Percentiles rank a stretch among this genome's conserved stretches.
Conservation (phyloP, 208 protist genomes). For the Trypanosoma platydactyli region DNA sequence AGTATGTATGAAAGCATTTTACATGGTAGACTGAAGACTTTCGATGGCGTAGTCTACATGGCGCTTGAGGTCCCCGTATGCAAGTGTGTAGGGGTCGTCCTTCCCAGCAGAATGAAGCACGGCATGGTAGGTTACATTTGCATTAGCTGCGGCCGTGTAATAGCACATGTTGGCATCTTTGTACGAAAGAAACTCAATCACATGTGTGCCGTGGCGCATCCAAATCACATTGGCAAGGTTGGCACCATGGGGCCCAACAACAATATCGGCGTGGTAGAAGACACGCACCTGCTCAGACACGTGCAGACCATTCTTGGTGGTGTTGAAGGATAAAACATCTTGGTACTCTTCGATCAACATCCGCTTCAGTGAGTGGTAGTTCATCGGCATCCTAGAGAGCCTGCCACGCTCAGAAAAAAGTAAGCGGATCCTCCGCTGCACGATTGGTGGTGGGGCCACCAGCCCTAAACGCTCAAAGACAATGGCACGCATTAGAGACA, state of each 20-base stretch:
- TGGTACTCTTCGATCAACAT: conserved; percentile 15
- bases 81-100: conserved; percentile 17
- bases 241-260: conserved; percentile 36
- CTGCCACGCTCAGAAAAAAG: conserved; percentile 29
- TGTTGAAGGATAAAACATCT: conserved; percentile 10
- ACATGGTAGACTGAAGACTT: neutral
- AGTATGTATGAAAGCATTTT: neutral
- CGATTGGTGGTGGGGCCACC: neutral
- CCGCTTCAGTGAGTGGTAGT: conserved; percentile 28
- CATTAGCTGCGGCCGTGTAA: conserved; percentile 24
- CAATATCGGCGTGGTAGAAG: conserved; percentile 30
- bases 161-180: conserved; percentile 40
- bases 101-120: conserved; percentile 27
- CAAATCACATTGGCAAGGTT: conserved; percentile 43
- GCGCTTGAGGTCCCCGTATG: conserved; percentile 19
- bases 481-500: conserved; percentile 26
- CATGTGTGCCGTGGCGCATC: conserved; percentile 26
- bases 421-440: conserved; percentile 12
- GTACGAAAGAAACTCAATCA: conserved; percentile 32
- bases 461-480: conserved; percentile 29
- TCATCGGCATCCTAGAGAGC: conserved; percentile 27
- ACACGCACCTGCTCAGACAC: conserved; percentile 17
- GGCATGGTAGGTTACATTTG: conserved; percentile 28
- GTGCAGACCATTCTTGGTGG: neutral
- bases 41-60: conserved; percentile 29